Base-by-base conservation (phyloP, 2,329 filamentous ascomycete genomes). In the Cordyceps pruinosa region DNA sequence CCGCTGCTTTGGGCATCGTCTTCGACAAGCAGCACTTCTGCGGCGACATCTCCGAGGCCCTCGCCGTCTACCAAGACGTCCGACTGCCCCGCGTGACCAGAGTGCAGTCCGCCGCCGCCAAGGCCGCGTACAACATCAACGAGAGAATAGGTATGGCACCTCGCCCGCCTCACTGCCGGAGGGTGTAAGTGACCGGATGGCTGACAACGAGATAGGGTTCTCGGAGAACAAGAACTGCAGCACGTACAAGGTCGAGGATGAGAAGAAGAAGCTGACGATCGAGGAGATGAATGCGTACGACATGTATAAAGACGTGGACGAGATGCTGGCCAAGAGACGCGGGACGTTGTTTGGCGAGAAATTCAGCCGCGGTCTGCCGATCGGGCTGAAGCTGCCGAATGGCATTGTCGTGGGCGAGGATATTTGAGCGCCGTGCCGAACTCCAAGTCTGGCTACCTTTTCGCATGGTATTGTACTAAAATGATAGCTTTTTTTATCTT, bases 251-350 rank as follows among this genome's bases (percentile, higher is more conserved):
- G 84, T 87, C 0, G 77, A 81, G 60, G 79, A 86, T 52, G 77
- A 83, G 62, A 79, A 74, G 61, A 76, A 81, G 47, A 84, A 85
- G 60, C 65, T 88, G 32, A 87, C 85, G 0, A 86, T 88, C 50
- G 83, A 86, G 61, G 84, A 88, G 67, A 87, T 88, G 83, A 87
- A 88, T 59, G 73, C 75, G 74, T 84, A 85, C 60, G 79, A 85
- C 63, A 82, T 85, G 79, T 76, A 81, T 64, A 73, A 72, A 54
- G 80, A 84, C 59, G 68, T 83, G 9, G 78, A 81, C 56, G 76
- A 82, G 66, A 71, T 72, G 59, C 61, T 80, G 17, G 75, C 75
- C 0, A 58, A 61, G 49, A 65, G 61, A 41, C 61, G 66, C 17
- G 71, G 73, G 1, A 21, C 61, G 1, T 48, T 63, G 3, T 80